Conservation (phyloP, 805 yeast genomes). For the Kregervanrija pseudodelftensis region DNA sequence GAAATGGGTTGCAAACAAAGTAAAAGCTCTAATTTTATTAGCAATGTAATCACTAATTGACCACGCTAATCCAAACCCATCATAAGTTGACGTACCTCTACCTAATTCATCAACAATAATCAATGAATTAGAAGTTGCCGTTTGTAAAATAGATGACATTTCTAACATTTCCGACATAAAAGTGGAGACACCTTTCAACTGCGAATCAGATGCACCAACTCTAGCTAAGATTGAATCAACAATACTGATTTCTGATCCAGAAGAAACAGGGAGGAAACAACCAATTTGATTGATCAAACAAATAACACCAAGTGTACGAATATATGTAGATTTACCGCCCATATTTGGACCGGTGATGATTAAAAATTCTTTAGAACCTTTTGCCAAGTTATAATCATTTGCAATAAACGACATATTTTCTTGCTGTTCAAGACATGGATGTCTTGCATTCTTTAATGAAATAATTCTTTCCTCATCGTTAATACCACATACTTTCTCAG, state of each 20-base stretch:
- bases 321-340: slow-evolving; percentile 96
- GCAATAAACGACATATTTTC: slow-evolving; percentile 88
- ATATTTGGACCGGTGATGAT: slow-evolving; percentile 94
- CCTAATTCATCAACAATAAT: slow-evolving; percentile 94
- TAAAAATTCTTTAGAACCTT: slow-evolving; percentile 55
- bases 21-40: slow-evolving; percentile 61
- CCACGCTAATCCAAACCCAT: slow-evolving; percentile 98
- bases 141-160: slow-evolving; percentile 76
- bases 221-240: slow-evolving; percentile 92
- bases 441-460: slow-evolving; percentile 69
- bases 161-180: slow-evolving; percentile 97
- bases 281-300: slow-evolving; percentile 87
- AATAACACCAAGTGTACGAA: slow-evolving; percentile 82
- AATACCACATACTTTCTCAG: slow-evolving; percentile 47
- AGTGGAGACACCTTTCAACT: slow-evolving; percentile 92
- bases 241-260: slow-evolving; percentile 68
- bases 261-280: slow-evolving; percentile 72
- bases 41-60: slow-evolving; percentile 86
- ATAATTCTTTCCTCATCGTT: slow-evolving; percentile 43
- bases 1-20: slow-evolving; percentile 94
- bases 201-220: slow-evolving; percentile 99
- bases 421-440: slow-evolving; percentile 90
- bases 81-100: slow-evolving; percentile 89
- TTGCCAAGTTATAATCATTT: slow-evolving; percentile 70
- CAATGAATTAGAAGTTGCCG: slow-evolving; percentile 71